phyloP scores from a whole-genome alignment of 176 grass and related monocot genomes.

The Oryza punctata region DNA sequence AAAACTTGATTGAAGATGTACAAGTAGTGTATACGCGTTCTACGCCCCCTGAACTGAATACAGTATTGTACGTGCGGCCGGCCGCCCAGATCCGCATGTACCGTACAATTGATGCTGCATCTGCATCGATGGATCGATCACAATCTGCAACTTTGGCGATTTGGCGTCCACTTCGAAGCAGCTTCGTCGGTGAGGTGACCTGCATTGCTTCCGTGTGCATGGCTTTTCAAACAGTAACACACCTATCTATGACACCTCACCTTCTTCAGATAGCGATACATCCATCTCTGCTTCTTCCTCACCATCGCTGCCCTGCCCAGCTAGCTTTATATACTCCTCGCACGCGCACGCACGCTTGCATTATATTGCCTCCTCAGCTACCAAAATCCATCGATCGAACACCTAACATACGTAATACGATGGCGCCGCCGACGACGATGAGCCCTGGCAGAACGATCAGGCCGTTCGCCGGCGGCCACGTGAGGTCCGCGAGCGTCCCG shows the following conservation, averaged over 20 bases:
- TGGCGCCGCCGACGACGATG: background rate
- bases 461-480: conserved; percentile 28
- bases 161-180: conserved; percentile 14
- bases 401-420: background rate
- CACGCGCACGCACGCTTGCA: conserved; percentile 3
- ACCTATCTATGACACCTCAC: conserved; percentile 18
- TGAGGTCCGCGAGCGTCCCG: conserved; percentile 63
- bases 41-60: too few relatives aligned
- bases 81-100: too few relatives aligned
- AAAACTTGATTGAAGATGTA: too few relatives aligned
- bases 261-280: background rate
- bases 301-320: too few relatives aligned
- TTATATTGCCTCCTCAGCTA: background rate
- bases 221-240: conserved; percentile 11
- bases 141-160: too few relatives aligned
- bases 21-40: too few relatives aligned
- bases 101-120: too few relatives aligned
- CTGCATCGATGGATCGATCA: too few relatives aligned
- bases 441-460: background rate
- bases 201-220: background rate
- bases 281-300: background rate
- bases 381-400: too few relatives aligned
- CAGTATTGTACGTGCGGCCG: too few relatives aligned
- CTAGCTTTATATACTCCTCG: background rate
- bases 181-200: conserved; percentile 28